These are phyloP conservation scores for Dacryopinax spathularia DNA, from an alignment of 768 basidiomycete genomes.

Conservation along the genomic window DNA sequence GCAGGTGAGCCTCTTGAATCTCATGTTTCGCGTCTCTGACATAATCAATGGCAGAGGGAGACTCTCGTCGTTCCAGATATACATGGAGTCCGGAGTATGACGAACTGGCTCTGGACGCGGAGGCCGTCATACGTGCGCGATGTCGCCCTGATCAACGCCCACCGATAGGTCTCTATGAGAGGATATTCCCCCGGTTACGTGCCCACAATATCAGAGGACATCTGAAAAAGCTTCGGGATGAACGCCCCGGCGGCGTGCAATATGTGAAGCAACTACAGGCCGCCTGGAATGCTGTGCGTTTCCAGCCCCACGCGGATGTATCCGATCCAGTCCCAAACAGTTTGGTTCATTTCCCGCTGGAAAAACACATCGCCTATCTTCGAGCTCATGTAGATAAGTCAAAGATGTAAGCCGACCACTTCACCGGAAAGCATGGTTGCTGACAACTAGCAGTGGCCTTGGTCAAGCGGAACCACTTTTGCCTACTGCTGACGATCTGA, in stretches of 20 bases:
- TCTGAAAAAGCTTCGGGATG: slow-evolving; percentile 39
- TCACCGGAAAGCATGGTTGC: slow-evolving; percentile 34
- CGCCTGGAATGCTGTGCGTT: slow-evolving; percentile 67
- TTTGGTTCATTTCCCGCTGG: slow-evolving; percentile 61
- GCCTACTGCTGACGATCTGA: slow-evolving; percentile 1
- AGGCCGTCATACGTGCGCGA: slow-evolving; percentile 66
- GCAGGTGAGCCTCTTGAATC: background rate
- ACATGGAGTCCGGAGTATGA: slow-evolving; percentile 80
- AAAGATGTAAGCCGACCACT: slow-evolving; percentile 52
- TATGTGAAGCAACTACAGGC: slow-evolving; percentile 71
- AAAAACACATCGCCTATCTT: slow-evolving; percentile 67
- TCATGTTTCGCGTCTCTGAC: background rate
- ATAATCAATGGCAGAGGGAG: background rate
- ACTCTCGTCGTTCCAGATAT: slow-evolving; percentile 44
- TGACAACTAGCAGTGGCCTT: slow-evolving; percentile 10
- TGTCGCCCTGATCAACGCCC: slow-evolving; percentile 43
- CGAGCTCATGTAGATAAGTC: slow-evolving; percentile 73
- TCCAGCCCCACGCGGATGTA: slow-evolving; percentile 51
- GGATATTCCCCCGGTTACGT: slow-evolving; percentile 66
- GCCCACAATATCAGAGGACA: slow-evolving; percentile 59
- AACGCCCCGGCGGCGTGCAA: slow-evolving; percentile 49
- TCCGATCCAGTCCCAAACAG: slow-evolving; percentile 58
- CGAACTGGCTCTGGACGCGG: slow-evolving; percentile 74
- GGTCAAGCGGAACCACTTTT: background rate
- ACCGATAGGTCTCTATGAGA: slow-evolving; percentile 58